Evolutionary conservation across 306 rosid species (phyloP), one percentile per base, ranked within the genome.

Genomic region (Styphnolobium japonicum): DNA sequence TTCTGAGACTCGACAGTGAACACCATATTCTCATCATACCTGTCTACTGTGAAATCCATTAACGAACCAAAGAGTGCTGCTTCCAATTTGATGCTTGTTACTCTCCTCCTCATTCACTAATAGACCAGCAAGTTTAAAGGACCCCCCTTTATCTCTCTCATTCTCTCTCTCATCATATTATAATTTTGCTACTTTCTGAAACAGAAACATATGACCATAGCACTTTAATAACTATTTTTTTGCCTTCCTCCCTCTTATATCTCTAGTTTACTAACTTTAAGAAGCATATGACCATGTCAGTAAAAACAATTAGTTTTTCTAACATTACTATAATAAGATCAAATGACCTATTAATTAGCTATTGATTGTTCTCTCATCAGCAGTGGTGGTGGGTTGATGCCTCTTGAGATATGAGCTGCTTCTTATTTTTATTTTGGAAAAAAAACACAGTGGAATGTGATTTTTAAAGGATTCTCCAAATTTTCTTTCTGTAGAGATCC

Each of bases 251-350:
- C 58, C 37, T 69, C 25, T 67, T 40, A 14, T 46, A 11, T 46
- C 66, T 76, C 36, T 78, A 29, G 81, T 81, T 86, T 83, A 85
- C 80, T 69, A 84, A 84, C 83, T 91, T 91, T 86, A 60, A 82
- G 89, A 82, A 84, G 87, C 93, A 89, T 86, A 86, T 79, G 92
- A 82, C 69, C 70, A 83, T 88, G 90, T 89, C 88, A 84, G 90
- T 55, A 52, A 46, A 76, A 80, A 84, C 82, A 82, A 68, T 80
- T 69, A 63, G 63, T 77, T 74, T 81, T 83, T 82, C 82, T 53
- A 76, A 80, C 81, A 58, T 71, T 60, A 37, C 83, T 73, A 83
- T 85, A 75, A 80, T 87, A 78, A 85, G 90, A 87, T 85, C 85
- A 85, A 79, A 81, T 78, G 87, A 76, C 18, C 46, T 72, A 84